A percentile compares a stretch with the other conserved stretches of the same genome.
Evolutionary conservation across 805 yeast species (phyloP).

Genomic region (Candida krabiensis): DNA sequence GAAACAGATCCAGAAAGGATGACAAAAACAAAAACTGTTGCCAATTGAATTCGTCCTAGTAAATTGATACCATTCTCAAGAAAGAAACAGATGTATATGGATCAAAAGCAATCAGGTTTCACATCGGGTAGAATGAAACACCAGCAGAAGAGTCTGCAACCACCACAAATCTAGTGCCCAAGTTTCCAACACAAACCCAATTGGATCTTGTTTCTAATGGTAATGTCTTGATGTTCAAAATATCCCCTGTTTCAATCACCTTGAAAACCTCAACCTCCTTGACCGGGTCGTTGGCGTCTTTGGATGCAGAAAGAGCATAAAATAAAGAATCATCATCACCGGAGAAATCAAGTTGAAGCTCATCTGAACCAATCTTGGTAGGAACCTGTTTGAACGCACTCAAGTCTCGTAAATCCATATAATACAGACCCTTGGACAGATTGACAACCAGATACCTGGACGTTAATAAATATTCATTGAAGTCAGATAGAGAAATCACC

Average conservation of each 20-base stretch:
- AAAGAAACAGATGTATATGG: too few relatives aligned
- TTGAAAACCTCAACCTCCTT: constrained; percentile 17
- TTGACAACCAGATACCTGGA: constrained; percentile 21
- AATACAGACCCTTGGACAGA: constrained; percentile 18
- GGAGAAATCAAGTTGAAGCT: constrained; percentile 13
- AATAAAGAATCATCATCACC: constrained; percentile 23
- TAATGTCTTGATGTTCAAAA: constrained; percentile 16
- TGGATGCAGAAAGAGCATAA: constrained; percentile 8
- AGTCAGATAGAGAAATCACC: constrained; percentile 18
- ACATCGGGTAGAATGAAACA: constrained; percentile 13
- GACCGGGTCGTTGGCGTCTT: background rate
- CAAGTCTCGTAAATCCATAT: constrained; percentile 19
- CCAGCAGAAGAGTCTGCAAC: constrained; percentile 17
- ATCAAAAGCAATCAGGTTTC: too few relatives aligned
- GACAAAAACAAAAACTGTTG: too few relatives aligned
- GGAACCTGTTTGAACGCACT: constrained; percentile 23
- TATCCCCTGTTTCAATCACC: constrained; percentile 20
- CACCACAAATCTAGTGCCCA: constrained; percentile 14
- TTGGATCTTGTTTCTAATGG: constrained; percentile 5
- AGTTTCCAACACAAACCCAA: constrained; percentile 22
- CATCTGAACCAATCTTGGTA: background rate
- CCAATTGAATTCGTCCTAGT: too few relatives aligned
- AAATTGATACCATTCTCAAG: too few relatives aligned
- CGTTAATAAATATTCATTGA: constrained; percentile 22
- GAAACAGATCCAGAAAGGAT: too few relatives aligned